Base-by-base conservation (phyloP, 176 grass and related monocot genomes). In the Poa pratensis region DNA sequence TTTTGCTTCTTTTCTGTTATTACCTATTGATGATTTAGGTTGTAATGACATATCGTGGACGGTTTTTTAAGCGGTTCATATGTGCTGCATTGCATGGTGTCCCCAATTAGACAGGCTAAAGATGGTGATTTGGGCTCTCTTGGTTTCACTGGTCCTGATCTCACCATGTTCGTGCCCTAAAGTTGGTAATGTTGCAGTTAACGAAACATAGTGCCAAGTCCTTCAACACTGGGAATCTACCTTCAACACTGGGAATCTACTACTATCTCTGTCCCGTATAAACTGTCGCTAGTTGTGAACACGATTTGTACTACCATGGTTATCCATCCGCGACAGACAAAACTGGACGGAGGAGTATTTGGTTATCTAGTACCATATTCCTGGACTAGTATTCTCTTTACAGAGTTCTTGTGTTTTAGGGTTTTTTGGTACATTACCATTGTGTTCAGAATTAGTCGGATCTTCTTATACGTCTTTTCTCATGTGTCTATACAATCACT, bases 201-300 rank as follows among this genome's bases (percentile, higher is more conserved):
- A 74, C 49, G 50, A 89, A 69, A 28, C 14, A 17, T 40, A 50
- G 35, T 76, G n/a, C 14, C 9, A 74, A 83, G 7, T 82, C 50
- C 14, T 71, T 14, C 13, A 30, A 30, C 26, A 64, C n/a, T 28
- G 68, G 15, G 55, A 16, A 5, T 69, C 60, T 32, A 35, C 55
- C n/a, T n/a, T n/a, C n/a, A n/a, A n/a, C n/a, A n/a, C n/a, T n/a
- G n/a, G n/a, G n/a, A n/a, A n/a, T n/a, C n/a, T n/a, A n/a, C n/a
- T n/a, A n/a, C n/a, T n/a, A n/a, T n/a, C n/a, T n/a, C n/a, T n/a
- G n/a, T n/a, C n/a, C n/a, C n/a, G n/a, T n/a, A n/a, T n/a, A n/a
- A n/a, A n/a, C n/a, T n/a, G n/a, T n/a, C n/a, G n/a, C n/a, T n/a
- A n/a, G n/a, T n/a, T n/a, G n/a, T n/a, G n/a, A n/a, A n/a, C n/a